phyloP scores from a whole-genome alignment of 2,329 filamentous ascomycete genomes.

The Neodidymelliopsis sp. region DNA sequence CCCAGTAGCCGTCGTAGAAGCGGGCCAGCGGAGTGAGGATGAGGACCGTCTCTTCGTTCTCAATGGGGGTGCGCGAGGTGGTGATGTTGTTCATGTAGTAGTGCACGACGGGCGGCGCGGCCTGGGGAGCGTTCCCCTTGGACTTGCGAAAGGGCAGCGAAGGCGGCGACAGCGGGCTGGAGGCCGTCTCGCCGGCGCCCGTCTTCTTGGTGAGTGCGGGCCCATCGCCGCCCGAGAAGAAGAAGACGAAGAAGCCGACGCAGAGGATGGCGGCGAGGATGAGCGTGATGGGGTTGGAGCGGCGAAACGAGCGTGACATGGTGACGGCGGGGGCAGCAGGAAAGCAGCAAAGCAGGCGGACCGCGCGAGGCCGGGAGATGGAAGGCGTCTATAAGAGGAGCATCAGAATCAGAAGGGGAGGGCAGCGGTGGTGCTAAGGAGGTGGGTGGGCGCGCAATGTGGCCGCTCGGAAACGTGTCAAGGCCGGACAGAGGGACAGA shows the following conservation, averaged over 20 bases:
- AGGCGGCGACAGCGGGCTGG: constrained; percentile 75
- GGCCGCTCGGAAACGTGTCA: constrained; percentile 35
- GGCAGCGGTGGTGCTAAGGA: constrained; percentile 18
- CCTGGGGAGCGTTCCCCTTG: constrained; percentile 59
- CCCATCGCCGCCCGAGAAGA: constrained; percentile 68
- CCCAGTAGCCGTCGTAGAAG: constrained; percentile 96
- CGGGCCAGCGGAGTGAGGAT: constrained; percentile 91
- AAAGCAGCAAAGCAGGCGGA: constrained; percentile 36
- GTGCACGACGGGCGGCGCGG: constrained; percentile 84
- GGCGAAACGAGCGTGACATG: constrained; percentile 76
- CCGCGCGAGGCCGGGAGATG: constrained; percentile 38
- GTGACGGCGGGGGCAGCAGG: constrained; percentile 20
- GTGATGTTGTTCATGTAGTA: constrained; percentile 97
- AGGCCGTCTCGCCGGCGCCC: constrained; percentile 64
- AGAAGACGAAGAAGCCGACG: constrained; percentile 65
- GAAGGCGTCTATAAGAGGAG: constrained; percentile 36
- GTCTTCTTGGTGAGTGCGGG: constrained; percentile 58
- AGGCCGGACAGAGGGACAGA: constrained; percentile 11
- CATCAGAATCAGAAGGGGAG: constrained; percentile 42
- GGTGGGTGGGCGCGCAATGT: constrained; percentile 31
- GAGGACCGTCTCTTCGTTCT: constrained; percentile 83
- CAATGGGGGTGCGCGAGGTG: constrained; percentile 75
- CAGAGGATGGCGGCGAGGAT: constrained; percentile 74
- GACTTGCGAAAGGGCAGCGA: constrained; percentile 77
- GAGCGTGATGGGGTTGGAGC: constrained; percentile 79